Percentiles rank a stretch among this genome's conserved stretches.
Evolutionary conservation across 768 basidiomycete species (phyloP).

Genomic region (Amanita subjunquillea): DNA sequence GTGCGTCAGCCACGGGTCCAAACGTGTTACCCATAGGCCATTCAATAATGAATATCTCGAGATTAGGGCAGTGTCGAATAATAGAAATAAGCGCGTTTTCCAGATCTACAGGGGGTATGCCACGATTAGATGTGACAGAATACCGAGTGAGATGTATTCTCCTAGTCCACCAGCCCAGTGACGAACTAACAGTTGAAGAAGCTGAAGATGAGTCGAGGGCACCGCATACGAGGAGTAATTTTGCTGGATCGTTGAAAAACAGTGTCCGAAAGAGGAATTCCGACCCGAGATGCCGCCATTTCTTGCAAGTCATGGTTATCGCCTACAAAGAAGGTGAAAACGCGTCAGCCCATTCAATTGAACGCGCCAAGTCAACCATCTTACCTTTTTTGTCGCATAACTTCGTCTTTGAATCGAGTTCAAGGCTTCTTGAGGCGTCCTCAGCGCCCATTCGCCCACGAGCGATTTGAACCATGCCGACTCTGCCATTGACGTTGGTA

Average conservation of each 20-base stretch:
- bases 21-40: conserved; percentile 53
- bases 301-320: conserved; percentile 56
- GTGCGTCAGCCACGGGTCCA: conserved; percentile 52
- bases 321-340: conserved; percentile 13
- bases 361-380: neutral
- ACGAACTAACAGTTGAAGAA: conserved; percentile 25
- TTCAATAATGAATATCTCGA: conserved; percentile 63
- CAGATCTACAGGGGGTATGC: conserved; percentile 34
- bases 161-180: conserved; percentile 61
- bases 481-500: conserved; percentile 54
- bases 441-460: conserved; percentile 42
- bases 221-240: conserved; percentile 40
- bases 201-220: conserved; percentile 37
- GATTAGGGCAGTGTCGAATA: conserved; percentile 58
- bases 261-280: conserved; percentile 63
- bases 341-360: no score
- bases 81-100: conserved; percentile 47
- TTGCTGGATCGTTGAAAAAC: conserved; percentile 52
- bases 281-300: conserved; percentile 49
- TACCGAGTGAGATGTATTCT: conserved; percentile 62
- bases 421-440: conserved; percentile 49
- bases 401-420: conserved; percentile 48
- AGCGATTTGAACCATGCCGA: conserved; percentile 54
- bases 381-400: conserved; percentile 60
- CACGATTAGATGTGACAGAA: conserved; percentile 23